Percentiles rank a stretch among this genome's conserved stretches.
phyloP scores from a whole-genome alignment of 2,329 filamentous ascomycete genomes.

The Dothideomycetidae sp. region DNA sequence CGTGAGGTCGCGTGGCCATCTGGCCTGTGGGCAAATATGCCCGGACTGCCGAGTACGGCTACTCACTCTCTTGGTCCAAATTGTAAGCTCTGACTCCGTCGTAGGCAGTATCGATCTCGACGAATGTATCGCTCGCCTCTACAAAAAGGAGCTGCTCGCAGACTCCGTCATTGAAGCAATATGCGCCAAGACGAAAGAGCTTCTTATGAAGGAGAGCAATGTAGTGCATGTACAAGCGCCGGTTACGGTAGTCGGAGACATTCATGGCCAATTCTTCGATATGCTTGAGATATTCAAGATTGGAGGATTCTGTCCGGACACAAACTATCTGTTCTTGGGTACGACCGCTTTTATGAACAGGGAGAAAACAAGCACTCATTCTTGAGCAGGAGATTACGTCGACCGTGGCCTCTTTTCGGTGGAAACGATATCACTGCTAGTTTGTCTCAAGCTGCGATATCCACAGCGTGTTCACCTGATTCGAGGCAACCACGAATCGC shows the following conservation, averaged over 20 bases:
- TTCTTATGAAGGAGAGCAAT: constrained; percentile 99
- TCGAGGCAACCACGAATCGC: constrained; percentile 66
- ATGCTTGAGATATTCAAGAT: constrained; percentile 99
- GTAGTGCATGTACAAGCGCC: constrained; percentile 93
- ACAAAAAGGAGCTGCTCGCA: constrained; percentile 91
- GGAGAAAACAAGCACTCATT: constrained; percentile 10
- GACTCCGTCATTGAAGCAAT: constrained; percentile 98
- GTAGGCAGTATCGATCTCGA: constrained; percentile 91
- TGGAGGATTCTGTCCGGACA: constrained; percentile 91
- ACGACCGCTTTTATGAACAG: constrained; percentile 15
- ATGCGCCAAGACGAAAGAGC: constrained; percentile 97
- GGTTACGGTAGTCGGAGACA: constrained; percentile 94
- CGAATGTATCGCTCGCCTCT: constrained; percentile 92
- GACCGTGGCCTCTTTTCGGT: constrained; percentile 97
- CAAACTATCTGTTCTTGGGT: constrained; percentile 97
- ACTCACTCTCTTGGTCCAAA: too few relatives aligned
- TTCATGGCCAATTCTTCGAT: constrained; percentile 97
- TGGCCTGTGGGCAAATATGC: constrained; percentile 20
- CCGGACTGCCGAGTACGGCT: constrained; percentile 37
- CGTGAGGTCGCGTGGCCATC: constrained; percentile 1
- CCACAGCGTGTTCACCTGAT: constrained; percentile 91
- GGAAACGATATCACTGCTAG: constrained; percentile 93
- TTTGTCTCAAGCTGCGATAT: constrained; percentile 94
- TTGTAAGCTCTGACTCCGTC: too few relatives aligned
- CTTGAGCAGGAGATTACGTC: constrained; percentile 65